Conservation (phyloP, 108 stramenopile species). For the Stephanodiscus minutulus region DNA sequence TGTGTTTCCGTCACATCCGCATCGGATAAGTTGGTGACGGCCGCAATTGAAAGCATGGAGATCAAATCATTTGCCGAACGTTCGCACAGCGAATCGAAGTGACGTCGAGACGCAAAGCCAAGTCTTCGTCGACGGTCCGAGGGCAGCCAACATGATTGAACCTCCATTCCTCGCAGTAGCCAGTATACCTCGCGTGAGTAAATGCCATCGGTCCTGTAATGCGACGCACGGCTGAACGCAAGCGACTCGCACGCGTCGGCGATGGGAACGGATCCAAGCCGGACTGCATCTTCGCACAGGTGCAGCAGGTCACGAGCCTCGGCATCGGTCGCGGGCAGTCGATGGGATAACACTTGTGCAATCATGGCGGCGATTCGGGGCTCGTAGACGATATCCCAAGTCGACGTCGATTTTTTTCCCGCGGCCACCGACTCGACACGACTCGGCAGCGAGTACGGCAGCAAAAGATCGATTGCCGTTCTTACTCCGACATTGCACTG, state of each 20-base stretch:
- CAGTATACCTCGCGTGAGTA: constrained; percentile 54
- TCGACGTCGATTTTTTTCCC: not conserved
- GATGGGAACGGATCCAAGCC: constrained; percentile 56
- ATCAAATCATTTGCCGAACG: constrained; percentile 36
- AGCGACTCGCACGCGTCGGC: constrained; percentile 75
- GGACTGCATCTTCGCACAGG: constrained; percentile 52
- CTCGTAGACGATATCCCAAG: constrained; percentile 34
- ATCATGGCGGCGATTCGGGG: constrained; percentile 57
- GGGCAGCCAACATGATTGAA: constrained; percentile 49
- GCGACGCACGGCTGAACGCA: constrained; percentile 53
- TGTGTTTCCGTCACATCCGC: not conserved
- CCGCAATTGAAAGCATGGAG: constrained; percentile 27
- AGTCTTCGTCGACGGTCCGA: constrained; percentile 31
- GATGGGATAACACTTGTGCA: constrained; percentile 59
- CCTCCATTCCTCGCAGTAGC: constrained; percentile 70
- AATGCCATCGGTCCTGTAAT: constrained; percentile 35
- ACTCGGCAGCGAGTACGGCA: constrained; percentile 62
- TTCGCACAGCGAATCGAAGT: constrained; percentile 47
- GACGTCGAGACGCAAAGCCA: constrained; percentile 43
- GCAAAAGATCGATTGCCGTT: constrained; percentile 58
- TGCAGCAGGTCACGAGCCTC: constrained; percentile 62
- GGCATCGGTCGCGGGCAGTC: constrained; percentile 64
- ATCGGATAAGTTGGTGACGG: constrained; percentile 3
- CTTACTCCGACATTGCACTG: constrained; percentile 67
- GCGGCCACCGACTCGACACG: not conserved